These are phyloP conservation scores for Exophiala mesophila DNA, from an alignment of 2,329 filamentous ascomycete species.

Conservation along the genomic window DNA sequence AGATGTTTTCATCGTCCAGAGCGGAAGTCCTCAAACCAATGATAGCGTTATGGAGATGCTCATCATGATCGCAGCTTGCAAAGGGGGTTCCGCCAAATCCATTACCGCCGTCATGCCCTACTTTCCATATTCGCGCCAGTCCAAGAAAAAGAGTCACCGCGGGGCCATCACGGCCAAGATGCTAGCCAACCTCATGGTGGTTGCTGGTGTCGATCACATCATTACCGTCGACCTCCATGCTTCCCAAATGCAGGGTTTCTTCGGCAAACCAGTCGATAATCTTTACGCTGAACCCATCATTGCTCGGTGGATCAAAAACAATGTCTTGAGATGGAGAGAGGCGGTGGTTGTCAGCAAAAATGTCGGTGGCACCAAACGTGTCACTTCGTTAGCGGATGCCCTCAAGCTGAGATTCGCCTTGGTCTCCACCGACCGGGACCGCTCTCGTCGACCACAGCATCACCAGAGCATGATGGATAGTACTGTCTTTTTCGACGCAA, in stretches of 20 bases:
- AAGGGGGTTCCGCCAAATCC: slow-evolving; percentile 78
- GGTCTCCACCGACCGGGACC: slow-evolving; percentile 74
- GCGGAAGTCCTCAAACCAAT: slow-evolving; percentile 91
- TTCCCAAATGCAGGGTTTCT: slow-evolving; percentile 99
- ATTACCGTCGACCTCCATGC: slow-evolving; percentile 95
- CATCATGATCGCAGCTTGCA: slow-evolving; percentile 98
- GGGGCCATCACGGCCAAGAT: slow-evolving; percentile 95
- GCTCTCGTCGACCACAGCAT: slow-evolving; percentile 31
- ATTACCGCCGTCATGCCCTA: slow-evolving; percentile 29
- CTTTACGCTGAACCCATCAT: slow-evolving; percentile 93
- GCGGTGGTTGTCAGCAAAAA: slow-evolving; percentile 98
- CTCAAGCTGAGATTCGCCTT: slow-evolving; percentile 97
- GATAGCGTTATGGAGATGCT: slow-evolving; percentile 98
- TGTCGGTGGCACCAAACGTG: slow-evolving; percentile 91
- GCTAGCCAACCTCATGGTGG: slow-evolving; percentile 88
- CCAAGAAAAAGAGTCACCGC: slow-evolving; percentile 96
- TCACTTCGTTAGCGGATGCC: slow-evolving; percentile 91
- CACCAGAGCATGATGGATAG: slow-evolving; percentile 67
- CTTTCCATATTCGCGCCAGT: slow-evolving; percentile 98
- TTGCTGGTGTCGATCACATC: slow-evolving; percentile 94
- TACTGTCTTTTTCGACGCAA: slow-evolving; percentile 66
- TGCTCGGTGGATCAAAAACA: slow-evolving; percentile 88
- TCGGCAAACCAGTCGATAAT: slow-evolving; percentile 95
- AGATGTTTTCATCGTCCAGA: slow-evolving; percentile 98
- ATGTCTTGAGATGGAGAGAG: slow-evolving; percentile 75